Base-by-base conservation (phyloP, 169 alveolate species). In the Plasmodium vivax region DNA sequence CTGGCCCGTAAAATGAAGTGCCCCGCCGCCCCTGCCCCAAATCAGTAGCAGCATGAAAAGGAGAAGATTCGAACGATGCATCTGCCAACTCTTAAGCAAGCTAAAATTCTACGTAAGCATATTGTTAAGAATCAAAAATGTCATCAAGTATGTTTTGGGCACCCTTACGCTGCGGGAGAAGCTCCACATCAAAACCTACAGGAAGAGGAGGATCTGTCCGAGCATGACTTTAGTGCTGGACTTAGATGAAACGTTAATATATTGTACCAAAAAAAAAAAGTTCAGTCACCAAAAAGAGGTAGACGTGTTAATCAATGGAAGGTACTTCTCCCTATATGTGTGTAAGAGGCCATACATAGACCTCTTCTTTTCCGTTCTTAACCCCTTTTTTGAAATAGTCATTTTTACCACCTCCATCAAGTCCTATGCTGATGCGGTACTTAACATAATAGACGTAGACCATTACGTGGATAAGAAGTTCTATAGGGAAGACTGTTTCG, bases 191-290 rank as follows among this genome's bases (percentile, higher is more conserved):
- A 77, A 30, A 38, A 90, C 91, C 1, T 82, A 82, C 41, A 90
- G 95, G 62, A 82, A 90, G 82, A 77, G 91, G 54, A 32, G 83
- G 3, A 79, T 74, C 19, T 83, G 84, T 10, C 95, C 95, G 3
- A 47, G 85, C 47, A 85, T 85, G 93, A 96, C 97, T 1, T 81
- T 96, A n/a, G 97, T 96, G 1, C 77, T 96, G 7, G 97, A 96
- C 62, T 84, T 96, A 82, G 97, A 96, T 51, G 97, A 96, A 84
- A 96, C 97, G 0, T 83, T 96, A 27, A 92, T 96, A 16, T 85
- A 85, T 85, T 83, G 92, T 54, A 82, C 95, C 30, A 90, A 90
- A 79, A 82, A 82, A 27, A 83, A 77, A 80, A 73, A 41, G 71
- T 82, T 54, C 68, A 56, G 82, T 79, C 62, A 83, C 56, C 95